Evolutionary conservation across 1,284 basidiomycete genomes (phyloP).

Genomic region (Dichomitus squalens): DNA sequence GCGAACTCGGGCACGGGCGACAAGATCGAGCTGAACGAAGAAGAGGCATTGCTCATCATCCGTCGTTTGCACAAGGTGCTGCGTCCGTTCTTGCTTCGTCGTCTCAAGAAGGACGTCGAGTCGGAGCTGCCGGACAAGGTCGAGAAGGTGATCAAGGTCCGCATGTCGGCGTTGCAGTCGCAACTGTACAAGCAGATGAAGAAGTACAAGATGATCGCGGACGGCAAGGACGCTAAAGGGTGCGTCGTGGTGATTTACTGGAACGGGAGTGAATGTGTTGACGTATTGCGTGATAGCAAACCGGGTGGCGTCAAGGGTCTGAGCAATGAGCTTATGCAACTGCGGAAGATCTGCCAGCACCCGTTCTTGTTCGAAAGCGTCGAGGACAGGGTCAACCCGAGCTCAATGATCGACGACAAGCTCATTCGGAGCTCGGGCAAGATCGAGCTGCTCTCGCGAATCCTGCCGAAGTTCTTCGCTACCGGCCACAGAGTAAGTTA

Average conservation of each 20-base stretch:
- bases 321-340: conserved; percentile 98
- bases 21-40: conserved; percentile 99
- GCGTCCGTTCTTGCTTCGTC: conserved; percentile 93
- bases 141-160: conserved; percentile 98
- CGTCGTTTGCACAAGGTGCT: conserved; percentile 98
- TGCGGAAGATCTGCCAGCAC: conserved; percentile 99
- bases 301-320: conserved; percentile 81
- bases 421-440: conserved; percentile 91
- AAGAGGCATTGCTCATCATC: conserved; percentile 98
- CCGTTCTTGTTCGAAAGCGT: conserved; percentile 96
- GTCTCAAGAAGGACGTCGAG: conserved; percentile 99
- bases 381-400: conserved; percentile 89
- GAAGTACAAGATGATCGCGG: conserved; percentile 96
- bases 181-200: conserved; percentile 99
- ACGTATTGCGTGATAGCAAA: conserved; percentile 48
- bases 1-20: conserved; percentile 96
- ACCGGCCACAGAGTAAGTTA: conserved; percentile 85
- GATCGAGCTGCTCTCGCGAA: conserved; percentile 91
- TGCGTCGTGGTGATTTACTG: conserved; percentile 32
- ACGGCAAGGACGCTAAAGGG: conserved; percentile 81
- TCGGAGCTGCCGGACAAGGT: conserved; percentile 98
- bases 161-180: conserved; percentile 94
- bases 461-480: conserved; percentile 93
- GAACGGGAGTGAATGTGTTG: conserved; percentile 5
- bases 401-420: conserved; percentile 82